Evolutionary conservation across 23 red algal species (phyloP).

Genomic region (Gracilariopsis chorda): DNA sequence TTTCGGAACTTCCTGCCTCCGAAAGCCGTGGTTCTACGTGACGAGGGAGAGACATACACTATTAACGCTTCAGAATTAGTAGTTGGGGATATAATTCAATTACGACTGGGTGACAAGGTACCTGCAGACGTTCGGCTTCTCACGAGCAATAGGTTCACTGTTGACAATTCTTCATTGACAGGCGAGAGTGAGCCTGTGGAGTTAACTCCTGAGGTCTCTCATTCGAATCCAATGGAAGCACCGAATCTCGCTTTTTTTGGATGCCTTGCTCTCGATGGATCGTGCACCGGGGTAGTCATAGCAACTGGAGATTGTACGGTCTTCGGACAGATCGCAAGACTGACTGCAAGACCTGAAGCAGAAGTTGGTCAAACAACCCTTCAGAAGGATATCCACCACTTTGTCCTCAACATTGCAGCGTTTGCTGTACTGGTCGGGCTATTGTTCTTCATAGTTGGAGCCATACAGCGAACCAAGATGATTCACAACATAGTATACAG

Average conservation of each 20-base stretch:
- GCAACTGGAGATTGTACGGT: conserved; percentile 62
- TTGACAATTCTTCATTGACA: conserved; percentile 78
- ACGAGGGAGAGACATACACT: conserved; percentile 34
- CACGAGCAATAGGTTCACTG: conserved; percentile 46
- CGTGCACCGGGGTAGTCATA: conserved; percentile 49
- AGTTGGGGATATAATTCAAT: conserved; percentile 68
- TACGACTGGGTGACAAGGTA: conserved; percentile 75
- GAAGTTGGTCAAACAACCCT: conserved; percentile 26
- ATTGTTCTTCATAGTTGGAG: conserved; percentile 50
- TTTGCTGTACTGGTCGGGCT: conserved; percentile 50
- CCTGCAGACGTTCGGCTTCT: conserved; percentile 80
- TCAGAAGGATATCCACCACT: conserved; percentile 67
- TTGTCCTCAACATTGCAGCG: conserved; percentile 55
- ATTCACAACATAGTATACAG: conserved; percentile 69
- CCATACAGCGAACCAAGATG: conserved; percentile 9
- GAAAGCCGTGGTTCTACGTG: conserved; percentile 58
- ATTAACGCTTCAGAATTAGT: conserved; percentile 73
- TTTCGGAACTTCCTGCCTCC: conserved; percentile 64
- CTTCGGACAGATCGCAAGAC: conserved; percentile 57
- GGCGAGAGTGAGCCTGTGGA: conserved; percentile 75
- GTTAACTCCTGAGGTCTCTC: not conserved
- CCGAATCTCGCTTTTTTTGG: conserved; percentile 77
- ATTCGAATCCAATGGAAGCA: conserved; percentile 43
- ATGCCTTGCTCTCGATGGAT: conserved; percentile 58
- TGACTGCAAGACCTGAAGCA: conserved; percentile 5